Evolutionary conservation across 768 basidiomycete species (phyloP).

Genomic region (Gymnopilus junonius): DNA sequence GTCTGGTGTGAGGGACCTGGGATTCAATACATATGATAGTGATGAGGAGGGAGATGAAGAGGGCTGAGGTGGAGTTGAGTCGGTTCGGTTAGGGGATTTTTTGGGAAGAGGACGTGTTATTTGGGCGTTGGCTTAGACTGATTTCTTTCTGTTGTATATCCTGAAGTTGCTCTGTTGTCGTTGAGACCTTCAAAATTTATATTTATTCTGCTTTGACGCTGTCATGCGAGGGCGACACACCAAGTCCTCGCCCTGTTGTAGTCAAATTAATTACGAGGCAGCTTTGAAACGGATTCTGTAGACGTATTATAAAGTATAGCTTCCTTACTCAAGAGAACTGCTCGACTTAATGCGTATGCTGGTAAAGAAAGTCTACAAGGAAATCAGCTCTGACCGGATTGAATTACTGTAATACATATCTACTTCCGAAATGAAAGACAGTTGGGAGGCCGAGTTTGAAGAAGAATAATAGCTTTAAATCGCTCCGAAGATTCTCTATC

Average conservation of each 20-base stretch:
- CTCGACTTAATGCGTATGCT: not conserved
- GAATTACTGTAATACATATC: not conserved
- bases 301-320: no score
- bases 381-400: not conserved
- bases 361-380: not conserved
- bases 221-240: no score
- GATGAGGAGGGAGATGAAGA: conserved; percentile 45
- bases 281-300: no score
- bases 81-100: no score
- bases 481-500: not conserved
- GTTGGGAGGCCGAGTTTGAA: not conserved
- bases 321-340: conserved; percentile 13
- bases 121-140: no score
- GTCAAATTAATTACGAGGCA: no score
- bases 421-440: not conserved
- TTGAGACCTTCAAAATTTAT: no score
- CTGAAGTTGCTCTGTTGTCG: no score
- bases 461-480: not conserved
- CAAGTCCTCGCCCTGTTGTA: no score
- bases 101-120: no score
- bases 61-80: conserved; percentile 5
- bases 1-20: conserved; percentile 73
- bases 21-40: conserved; percentile 52
- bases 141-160: no score
- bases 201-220: no score